Evolutionary conservation across 2,329 filamentous ascomycete genomes (phyloP).

Genomic region (Botryotinia calthae): DNA sequence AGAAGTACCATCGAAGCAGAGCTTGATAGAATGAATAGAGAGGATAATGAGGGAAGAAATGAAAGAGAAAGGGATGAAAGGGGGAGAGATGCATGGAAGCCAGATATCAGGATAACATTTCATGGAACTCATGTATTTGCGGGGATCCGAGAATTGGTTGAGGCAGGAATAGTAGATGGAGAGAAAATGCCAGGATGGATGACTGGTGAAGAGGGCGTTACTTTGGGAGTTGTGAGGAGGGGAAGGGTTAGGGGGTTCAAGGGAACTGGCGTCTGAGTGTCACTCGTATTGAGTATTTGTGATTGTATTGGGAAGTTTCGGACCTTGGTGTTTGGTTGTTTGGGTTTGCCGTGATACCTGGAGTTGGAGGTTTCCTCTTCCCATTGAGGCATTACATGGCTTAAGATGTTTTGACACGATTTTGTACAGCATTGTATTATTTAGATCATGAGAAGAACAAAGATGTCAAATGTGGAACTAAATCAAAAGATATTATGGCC

Average conservation of each 20-base stretch:
- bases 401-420: not conserved
- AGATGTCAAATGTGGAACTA: not conserved
- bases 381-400: not conserved
- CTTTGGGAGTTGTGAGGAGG: constrained; percentile 64
- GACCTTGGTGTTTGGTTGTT: not conserved
- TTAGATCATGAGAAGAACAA: not conserved
- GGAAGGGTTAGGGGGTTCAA: constrained; percentile 62
- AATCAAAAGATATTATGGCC: not conserved
- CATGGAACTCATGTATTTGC: constrained; percentile 77
- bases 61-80: constrained; percentile 23
- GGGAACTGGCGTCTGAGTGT: constrained; percentile 46
- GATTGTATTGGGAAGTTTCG: not conserved
- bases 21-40: constrained; percentile 33
- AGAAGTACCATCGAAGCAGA: constrained; percentile 32
- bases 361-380: not conserved
- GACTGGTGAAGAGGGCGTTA: constrained; percentile 83
- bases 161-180: constrained; percentile 72
- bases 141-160: constrained; percentile 74
- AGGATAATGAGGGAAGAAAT: constrained; percentile 32
- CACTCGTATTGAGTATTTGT: not conserved
- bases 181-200: constrained; percentile 84
- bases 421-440: not conserved
- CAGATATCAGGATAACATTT: constrained; percentile 64
- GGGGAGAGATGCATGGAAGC: constrained; percentile 46
- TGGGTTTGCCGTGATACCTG: constrained; percentile 8